Base-by-base conservation (phyloP, 1,139 yeast genomes). In the Starmera stellimalicola region DNA sequence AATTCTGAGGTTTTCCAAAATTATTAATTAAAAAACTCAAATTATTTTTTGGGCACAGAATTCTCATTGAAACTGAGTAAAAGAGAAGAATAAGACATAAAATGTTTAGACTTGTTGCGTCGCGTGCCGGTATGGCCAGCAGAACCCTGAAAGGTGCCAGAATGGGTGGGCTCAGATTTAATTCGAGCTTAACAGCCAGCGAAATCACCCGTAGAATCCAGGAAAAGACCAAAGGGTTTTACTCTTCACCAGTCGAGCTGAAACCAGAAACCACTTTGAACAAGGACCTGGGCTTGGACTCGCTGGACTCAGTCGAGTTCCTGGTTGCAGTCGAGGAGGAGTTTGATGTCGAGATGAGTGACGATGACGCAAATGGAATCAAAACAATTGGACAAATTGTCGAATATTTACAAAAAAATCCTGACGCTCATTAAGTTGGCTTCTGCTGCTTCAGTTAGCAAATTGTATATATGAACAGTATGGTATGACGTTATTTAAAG, bases 321-420 rank as follows among this genome's bases (percentile, higher is more conserved):
- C 63, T 77, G 46, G 83, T 77, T 49, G 81, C 82, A 38, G 71
- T 77, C 51, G 83, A 77, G 60, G 83, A 77, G 60, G 70, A 77
- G 57, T 77, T 77, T 47, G 83, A 76, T 55, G 63, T 76, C 54
- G 82, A 76, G 58, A 71, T 77, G 48, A 79, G 79, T 22, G 84
- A 77, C 38, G 62, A 63, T 39, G 67, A 74, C 40, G 75, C 83
- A 33, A 83, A 77, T 52, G 78, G 74, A 50, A 68, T 77, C 53
- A 74, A 73, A 63, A 73, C 79, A 39, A 78, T 77, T 41, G 79
- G 77, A 43, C 79, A 76, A 60, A 78, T 81, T 40, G 70, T 76
- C 37, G 72, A 77, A 48, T 73, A 73, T 58, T 70, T 75, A 32
- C 47, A 54, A 25, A 41, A 51, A 32, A 49, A 57, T 45, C 63